Evolutionary conservation across 176 grass and related monocot species (phyloP), one percentile per base, ranked within the genome.

Genomic region (Bonia amplexicaulis): DNA sequence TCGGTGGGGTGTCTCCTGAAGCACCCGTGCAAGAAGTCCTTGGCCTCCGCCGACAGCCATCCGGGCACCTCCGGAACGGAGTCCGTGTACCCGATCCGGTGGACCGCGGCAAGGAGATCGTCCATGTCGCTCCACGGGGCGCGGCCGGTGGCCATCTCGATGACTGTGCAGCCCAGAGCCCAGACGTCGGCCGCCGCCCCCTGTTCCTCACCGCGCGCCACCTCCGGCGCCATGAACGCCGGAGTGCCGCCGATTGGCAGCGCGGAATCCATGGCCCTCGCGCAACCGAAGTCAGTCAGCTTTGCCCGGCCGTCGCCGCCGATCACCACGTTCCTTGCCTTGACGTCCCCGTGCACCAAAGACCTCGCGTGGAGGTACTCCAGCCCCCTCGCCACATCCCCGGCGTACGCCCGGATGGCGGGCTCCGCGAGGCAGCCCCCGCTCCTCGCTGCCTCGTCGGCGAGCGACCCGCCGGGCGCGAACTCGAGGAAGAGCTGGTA

Each of bases 161-260:
- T 31, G 76, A 93, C 44, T 23, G 82, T 91, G 90, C 95, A 97
- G 12, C 92, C 95, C 9, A 95, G 89, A 11, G 95, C 92, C 95
- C 93, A 98, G 16, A 98, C 86, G 73, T 98, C 93, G 60, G 91
- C 82, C 2, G 87, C 67, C 0, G 74, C 87, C 0, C 93, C 83
- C 80, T 95, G 91, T 82, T 87, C 93, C 72, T 98, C 89, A 1
- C 89, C 91, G 46, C 96, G 88, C 6, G 91, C 93, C 11, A 93
- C 93, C 87, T 98, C 96, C 4, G 96, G 96, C 61, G 96, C 91
- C 96, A 98, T 96, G 86, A 96, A 99, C 72, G 91, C 83, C 51
- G 91, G 93, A 5, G 93, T 99, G 22, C 96, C 96, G 6, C 88
- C 87, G 59, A 95, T 14, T 74, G 93, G 48, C 8, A 83, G 73